Evolutionary conservation across 177 flowering plant species (phyloP).

Genomic region (Tripterygium wilfordii): DNA sequence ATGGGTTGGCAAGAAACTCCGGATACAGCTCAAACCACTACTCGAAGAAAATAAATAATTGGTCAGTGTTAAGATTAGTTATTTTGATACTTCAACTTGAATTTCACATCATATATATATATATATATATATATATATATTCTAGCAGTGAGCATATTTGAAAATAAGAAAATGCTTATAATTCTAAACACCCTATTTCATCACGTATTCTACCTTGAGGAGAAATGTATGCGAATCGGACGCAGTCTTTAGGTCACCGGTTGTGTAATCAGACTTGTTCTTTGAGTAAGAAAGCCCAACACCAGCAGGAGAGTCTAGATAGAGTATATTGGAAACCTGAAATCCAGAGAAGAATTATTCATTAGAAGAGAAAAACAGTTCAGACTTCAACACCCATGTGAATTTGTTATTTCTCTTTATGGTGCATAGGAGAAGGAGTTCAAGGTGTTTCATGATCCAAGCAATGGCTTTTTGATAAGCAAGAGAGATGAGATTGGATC

Average conservation of each 20-base stretch:
- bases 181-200: too few species aligned
- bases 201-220: slow-evolving; percentile 53
- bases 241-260: slow-evolving; percentile 81
- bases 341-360: slow-evolving; percentile 1
- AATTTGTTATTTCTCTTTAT: too few species aligned
- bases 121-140: too few species aligned
- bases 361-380: too few species aligned
- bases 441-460: too few species aligned
- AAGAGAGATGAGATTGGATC: too few species aligned
- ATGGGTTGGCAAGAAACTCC: slow-evolving; percentile 71
- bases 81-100: too few species aligned
- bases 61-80: not conserved
- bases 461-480: too few species aligned
- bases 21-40: slow-evolving; percentile 91
- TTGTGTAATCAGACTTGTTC: slow-evolving; percentile 41
- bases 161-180: not conserved
- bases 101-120: too few species aligned
- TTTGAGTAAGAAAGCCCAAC: slow-evolving; percentile 87
- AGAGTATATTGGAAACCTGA: slow-evolving; percentile 87
- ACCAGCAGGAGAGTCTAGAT: slow-evolving; percentile 94
- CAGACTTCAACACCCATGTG: too few species aligned
- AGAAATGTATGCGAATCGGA: slow-evolving; percentile 76
- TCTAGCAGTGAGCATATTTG: too few species aligned
- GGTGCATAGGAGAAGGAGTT: too few species aligned
- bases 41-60: slow-evolving; percentile 10